Conservation (phyloP, 2,329 filamentous ascomycete genomes). For the Scolecobasidium constrictum region DNA sequence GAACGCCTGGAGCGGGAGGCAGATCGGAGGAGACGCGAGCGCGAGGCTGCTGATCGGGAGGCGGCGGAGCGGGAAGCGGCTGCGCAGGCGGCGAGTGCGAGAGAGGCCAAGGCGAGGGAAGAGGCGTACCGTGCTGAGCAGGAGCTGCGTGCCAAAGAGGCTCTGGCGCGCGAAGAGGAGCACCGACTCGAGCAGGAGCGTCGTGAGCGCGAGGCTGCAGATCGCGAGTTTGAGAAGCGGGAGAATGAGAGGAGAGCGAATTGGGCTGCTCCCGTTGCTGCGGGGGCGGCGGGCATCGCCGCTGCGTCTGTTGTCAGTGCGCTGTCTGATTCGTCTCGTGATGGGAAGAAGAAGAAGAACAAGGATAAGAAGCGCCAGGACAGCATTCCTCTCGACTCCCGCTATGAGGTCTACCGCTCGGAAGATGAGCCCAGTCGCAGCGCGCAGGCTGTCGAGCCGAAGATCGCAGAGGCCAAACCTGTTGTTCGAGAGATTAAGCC, state of each 20-base stretch:
- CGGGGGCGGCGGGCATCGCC: conserved; percentile 20
- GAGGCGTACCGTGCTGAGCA: conserved; percentile 8
- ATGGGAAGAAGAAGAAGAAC: conserved; percentile 2
- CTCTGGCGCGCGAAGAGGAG: not conserved
- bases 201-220: conserved; percentile 19
- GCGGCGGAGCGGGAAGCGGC: conserved; percentile 12
- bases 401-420: not conserved
- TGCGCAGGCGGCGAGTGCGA: not conserved
- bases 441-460: not conserved
- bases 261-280: conserved; percentile 27
- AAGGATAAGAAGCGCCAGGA: conserved; percentile 7
- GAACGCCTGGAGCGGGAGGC: conserved; percentile 12
- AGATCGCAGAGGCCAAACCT: conserved; percentile 9
- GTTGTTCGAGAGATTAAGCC: conserved; percentile 16
- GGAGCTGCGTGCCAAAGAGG: not conserved
- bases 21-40: conserved; percentile 21
- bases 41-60: conserved; percentile 19
- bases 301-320: too few relatives aligned
- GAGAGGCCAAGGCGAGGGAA: conserved; percentile 2
- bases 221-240: conserved; percentile 22
- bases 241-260: conserved; percentile 18
- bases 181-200: not conserved
- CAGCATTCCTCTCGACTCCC: not conserved
- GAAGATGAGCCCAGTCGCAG: not conserved
- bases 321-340: conserved; percentile 15